Percentiles rank a stretch among this genome's conserved stretches.
Evolutionary conservation across 768 basidiomycete genomes (phyloP).

Genomic region (Aureoboletus auriporus): DNA sequence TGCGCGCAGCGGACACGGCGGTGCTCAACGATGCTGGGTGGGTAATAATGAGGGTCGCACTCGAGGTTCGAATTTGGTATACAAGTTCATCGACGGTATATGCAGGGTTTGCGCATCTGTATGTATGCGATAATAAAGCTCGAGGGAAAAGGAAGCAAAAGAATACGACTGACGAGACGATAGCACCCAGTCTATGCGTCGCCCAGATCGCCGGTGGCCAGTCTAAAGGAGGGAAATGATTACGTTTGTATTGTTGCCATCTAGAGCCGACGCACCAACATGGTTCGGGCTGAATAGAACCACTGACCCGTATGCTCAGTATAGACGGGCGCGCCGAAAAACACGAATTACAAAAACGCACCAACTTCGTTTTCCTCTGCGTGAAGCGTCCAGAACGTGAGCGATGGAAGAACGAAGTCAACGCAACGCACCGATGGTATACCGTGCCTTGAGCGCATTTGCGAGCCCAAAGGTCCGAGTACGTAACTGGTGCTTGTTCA

Average conservation of each 20-base stretch:
- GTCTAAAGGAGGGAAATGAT: slow-evolving; percentile 32
- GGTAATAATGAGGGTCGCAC: slow-evolving; percentile 28
- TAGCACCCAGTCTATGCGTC: slow-evolving; percentile 51
- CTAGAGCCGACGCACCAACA: slow-evolving; percentile 39
- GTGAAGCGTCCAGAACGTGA: too few species aligned
- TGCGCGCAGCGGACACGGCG: slow-evolving; percentile 29
- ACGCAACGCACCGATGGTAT: slow-evolving; percentile 40
- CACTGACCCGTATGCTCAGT: slow-evolving; percentile 33
- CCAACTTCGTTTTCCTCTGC: slow-evolving; percentile 52
- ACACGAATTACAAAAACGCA: slow-evolving; percentile 22
- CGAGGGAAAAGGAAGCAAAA: background rate
- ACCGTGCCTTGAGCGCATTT: slow-evolving; percentile 47
- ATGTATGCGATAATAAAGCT: background rate
- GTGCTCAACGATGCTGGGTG: slow-evolving; percentile 25
- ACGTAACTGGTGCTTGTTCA: slow-evolving; percentile 28
- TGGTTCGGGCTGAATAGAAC: slow-evolving; percentile 65
- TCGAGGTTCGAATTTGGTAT: slow-evolving; percentile 29
- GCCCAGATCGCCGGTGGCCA: slow-evolving; percentile 59
- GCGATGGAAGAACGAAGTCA: background rate
- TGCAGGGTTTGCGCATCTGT: slow-evolving; percentile 33
- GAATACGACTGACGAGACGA: slow-evolving; percentile 46
- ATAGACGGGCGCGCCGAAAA: too few species aligned
- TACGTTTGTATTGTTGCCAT: background rate
- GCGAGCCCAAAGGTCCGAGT: slow-evolving; percentile 49
- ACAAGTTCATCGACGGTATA: slow-evolving; percentile 32